Evolutionary conservation across 768 basidiomycete genomes (phyloP).

Genomic region (Pleurotus ostreatus): DNA sequence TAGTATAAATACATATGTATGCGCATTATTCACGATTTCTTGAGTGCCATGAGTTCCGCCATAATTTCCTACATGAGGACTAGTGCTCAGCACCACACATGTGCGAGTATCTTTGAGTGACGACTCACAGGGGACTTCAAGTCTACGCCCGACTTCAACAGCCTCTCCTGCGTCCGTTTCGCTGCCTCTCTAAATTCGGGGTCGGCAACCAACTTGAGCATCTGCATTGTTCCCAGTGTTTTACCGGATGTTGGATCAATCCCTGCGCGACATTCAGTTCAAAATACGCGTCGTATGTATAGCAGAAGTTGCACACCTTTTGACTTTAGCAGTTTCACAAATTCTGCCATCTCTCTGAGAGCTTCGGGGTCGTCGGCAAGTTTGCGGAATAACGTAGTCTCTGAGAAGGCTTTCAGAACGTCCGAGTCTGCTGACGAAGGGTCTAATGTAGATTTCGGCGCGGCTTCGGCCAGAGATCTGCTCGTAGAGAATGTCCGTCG

Average conservation of each 20-base stretch:
- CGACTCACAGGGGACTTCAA: slow-evolving; percentile 45
- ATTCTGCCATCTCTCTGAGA: slow-evolving; percentile 40
- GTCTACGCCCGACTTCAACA: slow-evolving; percentile 61
- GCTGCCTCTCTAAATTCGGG: slow-evolving; percentile 49
- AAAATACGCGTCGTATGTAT: background rate
- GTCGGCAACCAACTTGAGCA: slow-evolving; percentile 51
- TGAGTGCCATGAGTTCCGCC: slow-evolving; percentile 1
- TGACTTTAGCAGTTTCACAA: slow-evolving; percentile 43
- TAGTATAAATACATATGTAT: no score
- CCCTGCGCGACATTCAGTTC: slow-evolving; percentile 27
- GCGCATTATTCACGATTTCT: background rate
- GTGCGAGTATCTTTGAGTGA: background rate
- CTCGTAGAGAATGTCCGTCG: background rate
- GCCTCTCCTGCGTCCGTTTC: slow-evolving; percentile 40
- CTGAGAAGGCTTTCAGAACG: slow-evolving; percentile 39
- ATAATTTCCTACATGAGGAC: background rate
- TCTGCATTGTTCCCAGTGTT: slow-evolving; percentile 44
- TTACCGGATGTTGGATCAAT: slow-evolving; percentile 40
- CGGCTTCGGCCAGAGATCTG: background rate
- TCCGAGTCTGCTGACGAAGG: background rate
- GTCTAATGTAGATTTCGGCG: background rate
- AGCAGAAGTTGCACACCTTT: slow-evolving; percentile 30
- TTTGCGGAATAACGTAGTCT: slow-evolving; percentile 43
- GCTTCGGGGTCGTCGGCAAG: slow-evolving; percentile 47
- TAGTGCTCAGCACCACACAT: background rate